These are phyloP conservation scores for Colletotrichum cereale DNA, from an alignment of 2,329 filamentous ascomycete species.

Conservation along the genomic window DNA sequence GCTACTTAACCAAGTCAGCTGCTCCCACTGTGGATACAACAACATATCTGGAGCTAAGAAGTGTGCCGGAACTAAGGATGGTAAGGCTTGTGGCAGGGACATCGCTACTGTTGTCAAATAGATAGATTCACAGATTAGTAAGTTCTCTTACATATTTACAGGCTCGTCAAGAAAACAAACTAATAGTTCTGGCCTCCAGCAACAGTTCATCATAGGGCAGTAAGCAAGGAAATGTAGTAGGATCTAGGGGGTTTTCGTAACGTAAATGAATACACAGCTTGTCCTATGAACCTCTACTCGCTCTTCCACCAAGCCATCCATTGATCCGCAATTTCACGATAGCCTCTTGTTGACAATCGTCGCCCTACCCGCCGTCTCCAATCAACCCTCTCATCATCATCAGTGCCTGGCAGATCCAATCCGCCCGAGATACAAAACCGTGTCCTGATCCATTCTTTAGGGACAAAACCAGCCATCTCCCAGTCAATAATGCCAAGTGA, in stretches of 20 bases:
- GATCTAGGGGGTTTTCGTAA: too few species aligned
- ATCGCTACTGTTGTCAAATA: neutral
- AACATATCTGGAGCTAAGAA: neutral
- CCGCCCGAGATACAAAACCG: slow-evolving; percentile 49
- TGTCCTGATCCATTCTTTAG: slow-evolving; percentile 49
- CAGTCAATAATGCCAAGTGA: slow-evolving; percentile 48
- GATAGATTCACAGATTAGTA: neutral
- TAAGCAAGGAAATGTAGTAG: too few species aligned
- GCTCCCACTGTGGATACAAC: neutral
- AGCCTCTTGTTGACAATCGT: neutral
- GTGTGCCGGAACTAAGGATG: neutral
- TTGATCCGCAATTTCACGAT: neutral
- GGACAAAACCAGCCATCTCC: slow-evolving; percentile 49
- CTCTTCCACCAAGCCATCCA: slow-evolving; percentile 1
- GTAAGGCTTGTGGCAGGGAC: slow-evolving; percentile 26
- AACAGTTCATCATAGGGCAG: too few species aligned
- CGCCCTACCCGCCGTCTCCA: slow-evolving; percentile 17
- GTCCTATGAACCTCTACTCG: too few species aligned
- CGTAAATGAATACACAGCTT: too few species aligned
- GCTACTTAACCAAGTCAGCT: neutral
- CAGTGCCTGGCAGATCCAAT: slow-evolving; percentile 44
- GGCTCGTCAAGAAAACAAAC: too few species aligned
- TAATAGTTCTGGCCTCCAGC: too few species aligned
- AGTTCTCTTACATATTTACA: too few species aligned
- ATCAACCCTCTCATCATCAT: slow-evolving; percentile 3